phyloP scores from a whole-genome alignment of 1,139 yeast genomes.

The Arxiozyma bovina region DNA sequence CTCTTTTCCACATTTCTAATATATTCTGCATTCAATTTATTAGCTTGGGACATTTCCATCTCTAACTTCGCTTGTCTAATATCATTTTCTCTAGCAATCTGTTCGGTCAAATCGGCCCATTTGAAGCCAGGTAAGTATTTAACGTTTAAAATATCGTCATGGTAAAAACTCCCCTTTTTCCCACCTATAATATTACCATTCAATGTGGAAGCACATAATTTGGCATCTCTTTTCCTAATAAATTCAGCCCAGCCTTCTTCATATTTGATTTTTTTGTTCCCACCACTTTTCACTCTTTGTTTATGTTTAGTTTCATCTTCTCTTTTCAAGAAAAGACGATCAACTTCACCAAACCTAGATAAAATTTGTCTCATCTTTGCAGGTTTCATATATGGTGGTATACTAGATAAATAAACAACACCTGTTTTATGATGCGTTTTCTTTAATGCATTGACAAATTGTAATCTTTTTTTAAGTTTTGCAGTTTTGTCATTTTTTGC shows the following conservation, averaged over 20 bases:
- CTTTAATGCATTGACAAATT: conserved; percentile 44
- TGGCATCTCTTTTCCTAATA: conserved; percentile 73
- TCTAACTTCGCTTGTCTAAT: conserved; percentile 79
- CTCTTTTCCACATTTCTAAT: conserved; percentile 78
- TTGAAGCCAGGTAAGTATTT: conserved; percentile 87
- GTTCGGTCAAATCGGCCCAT: conserved; percentile 92
- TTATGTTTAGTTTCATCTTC: conserved; percentile 63
- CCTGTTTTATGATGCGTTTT: conserved; percentile 65
- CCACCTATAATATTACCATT: conserved; percentile 91
- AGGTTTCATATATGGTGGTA: conserved; percentile 98
- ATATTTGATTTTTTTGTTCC: conserved; percentile 82
- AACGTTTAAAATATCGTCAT: conserved; percentile 87
- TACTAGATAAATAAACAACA: conserved; percentile 77
- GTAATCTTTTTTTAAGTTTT: conserved; percentile 12
- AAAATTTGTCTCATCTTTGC: conserved; percentile 75
- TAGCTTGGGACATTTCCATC: conserved; percentile 83
- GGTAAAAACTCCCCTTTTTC: conserved; percentile 81
- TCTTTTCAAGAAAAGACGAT: conserved; percentile 77
- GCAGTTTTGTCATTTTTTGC: conserved; percentile 9
- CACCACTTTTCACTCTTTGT: conserved; percentile 74
- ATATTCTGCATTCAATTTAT: conserved; percentile 74
- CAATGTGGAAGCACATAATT: conserved; percentile 73
- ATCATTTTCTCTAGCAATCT: conserved; percentile 85
- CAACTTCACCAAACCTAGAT: conserved; percentile 74
- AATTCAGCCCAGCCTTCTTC: conserved; percentile 99